These are phyloP conservation scores for Termitomyces sp. DNA, from an alignment of 768 basidiomycete genomes.

Conservation along the genomic window DNA sequence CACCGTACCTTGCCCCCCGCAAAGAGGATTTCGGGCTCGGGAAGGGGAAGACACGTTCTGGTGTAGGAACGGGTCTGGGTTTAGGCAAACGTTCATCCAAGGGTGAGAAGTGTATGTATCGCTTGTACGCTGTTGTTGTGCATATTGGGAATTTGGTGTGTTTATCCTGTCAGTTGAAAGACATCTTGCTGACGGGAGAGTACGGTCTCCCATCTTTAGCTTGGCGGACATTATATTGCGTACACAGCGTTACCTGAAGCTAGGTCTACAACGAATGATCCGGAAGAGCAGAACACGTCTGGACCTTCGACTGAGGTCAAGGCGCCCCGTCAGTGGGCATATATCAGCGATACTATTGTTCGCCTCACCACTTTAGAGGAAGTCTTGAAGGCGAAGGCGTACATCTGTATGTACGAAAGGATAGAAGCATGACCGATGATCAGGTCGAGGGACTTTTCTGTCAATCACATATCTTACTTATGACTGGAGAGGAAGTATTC, in stretches of 20 bases:
- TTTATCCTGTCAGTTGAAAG: constrained; percentile 7
- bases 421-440: constrained; percentile 29
- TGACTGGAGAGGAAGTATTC: not conserved
- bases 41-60: constrained; percentile 19
- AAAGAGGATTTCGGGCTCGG: constrained; percentile 64
- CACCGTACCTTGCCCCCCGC: constrained; percentile 81
- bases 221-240: constrained; percentile 87
- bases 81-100: constrained; percentile 1
- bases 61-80: constrained; percentile 13
- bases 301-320: constrained; percentile 7
- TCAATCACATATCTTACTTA: not conserved
- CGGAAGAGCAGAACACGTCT: constrained; percentile 2
- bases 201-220: constrained; percentile 31
- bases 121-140: constrained; percentile 78
- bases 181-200: constrained; percentile 5
- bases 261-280: constrained; percentile 7
- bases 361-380: constrained; percentile 77
- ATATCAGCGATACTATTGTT: constrained; percentile 88
- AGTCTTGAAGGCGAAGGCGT: constrained; percentile 87
- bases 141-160: constrained; percentile 85
- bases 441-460: not conserved
- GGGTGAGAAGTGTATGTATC: constrained; percentile 50
- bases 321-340: constrained; percentile 72
- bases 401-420: constrained; percentile 90
- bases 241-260: constrained; percentile 67